A percentile compares a stretch with the other conserved stretches of the same genome.
Evolutionary conservation across 1,284 basidiomycete species (phyloP).

Genomic region (Cryptococcus sp.): DNA sequence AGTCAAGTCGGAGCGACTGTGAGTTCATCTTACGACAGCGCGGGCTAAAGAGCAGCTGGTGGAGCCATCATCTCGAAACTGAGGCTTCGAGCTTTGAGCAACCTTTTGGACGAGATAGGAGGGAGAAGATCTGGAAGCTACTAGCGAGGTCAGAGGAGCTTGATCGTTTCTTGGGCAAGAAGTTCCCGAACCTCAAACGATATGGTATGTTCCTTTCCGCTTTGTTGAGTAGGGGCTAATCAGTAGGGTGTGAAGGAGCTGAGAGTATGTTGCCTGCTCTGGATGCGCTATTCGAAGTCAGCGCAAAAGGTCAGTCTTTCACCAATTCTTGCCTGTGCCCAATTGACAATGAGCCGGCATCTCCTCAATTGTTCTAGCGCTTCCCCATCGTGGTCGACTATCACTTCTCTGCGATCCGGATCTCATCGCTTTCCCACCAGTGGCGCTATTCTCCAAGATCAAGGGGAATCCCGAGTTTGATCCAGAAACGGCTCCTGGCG

Average conservation of each 20-base stretch:
- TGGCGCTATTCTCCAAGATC: slow-evolving; percentile 76
- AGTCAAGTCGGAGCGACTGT: slow-evolving; percentile 36
- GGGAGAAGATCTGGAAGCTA: slow-evolving; percentile 63
- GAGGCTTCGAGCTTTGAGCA: slow-evolving; percentile 48
- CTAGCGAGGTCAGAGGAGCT: slow-evolving; percentile 72
- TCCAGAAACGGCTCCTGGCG: slow-evolving; percentile 59
- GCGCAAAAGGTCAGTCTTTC: slow-evolving; percentile 2
- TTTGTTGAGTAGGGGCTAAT: not conserved
- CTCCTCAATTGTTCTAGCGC: slow-evolving; percentile 61
- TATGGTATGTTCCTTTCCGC: slow-evolving; percentile 22
- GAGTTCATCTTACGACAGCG: slow-evolving; percentile 4
- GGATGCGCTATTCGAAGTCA: slow-evolving; percentile 63
- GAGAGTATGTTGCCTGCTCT: slow-evolving; percentile 85
- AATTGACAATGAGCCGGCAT: slow-evolving; percentile 56
- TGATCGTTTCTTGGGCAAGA: slow-evolving; percentile 52
- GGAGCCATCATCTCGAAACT: slow-evolving; percentile 74
- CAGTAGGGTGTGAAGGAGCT: slow-evolving; percentile 60
- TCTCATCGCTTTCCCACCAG: slow-evolving; percentile 62
- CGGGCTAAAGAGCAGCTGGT: slow-evolving; percentile 54
- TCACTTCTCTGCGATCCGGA: slow-evolving; percentile 69
- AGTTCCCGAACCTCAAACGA: slow-evolving; percentile 42
- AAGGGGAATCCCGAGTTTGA: slow-evolving; percentile 66
- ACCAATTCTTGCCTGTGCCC: not conserved
- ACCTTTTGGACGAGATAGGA: slow-evolving; percentile 36
- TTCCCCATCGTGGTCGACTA: slow-evolving; percentile 71